These are phyloP conservation scores for Cystofilobasidium capitatum DNA, from an alignment of 768 basidiomycete species.

Conservation along the genomic window DNA sequence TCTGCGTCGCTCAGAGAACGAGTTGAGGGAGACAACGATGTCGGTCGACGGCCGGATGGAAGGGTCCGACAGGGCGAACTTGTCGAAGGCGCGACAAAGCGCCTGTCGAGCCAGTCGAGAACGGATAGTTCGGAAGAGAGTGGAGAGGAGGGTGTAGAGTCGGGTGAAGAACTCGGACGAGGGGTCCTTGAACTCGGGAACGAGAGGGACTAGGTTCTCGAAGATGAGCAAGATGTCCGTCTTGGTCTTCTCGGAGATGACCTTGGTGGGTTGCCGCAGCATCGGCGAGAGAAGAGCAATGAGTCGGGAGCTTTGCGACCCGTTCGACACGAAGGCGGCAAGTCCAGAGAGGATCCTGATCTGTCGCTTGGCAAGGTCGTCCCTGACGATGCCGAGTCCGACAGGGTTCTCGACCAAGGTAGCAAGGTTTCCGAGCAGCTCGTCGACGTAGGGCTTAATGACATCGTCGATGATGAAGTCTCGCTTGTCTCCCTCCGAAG, in stretches of 20 bases:
- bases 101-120: slow-evolving; percentile 60
- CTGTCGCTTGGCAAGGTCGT: slow-evolving; percentile 63
- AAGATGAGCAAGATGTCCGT: slow-evolving; percentile 66
- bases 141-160: slow-evolving; percentile 59
- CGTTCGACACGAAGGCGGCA: slow-evolving; percentile 61
- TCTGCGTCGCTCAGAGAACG: slow-evolving; percentile 68
- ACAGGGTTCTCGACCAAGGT: slow-evolving; percentile 53
- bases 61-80: slow-evolving; percentile 46
- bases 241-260: slow-evolving; percentile 79
- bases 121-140: slow-evolving; percentile 66
- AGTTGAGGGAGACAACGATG: slow-evolving; percentile 62
- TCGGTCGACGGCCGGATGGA: slow-evolving; percentile 47
- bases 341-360: slow-evolving; percentile 70
- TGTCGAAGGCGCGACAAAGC: slow-evolving; percentile 57
- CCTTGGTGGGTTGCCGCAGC: slow-evolving; percentile 61
- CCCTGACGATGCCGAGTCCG: slow-evolving; percentile 30
- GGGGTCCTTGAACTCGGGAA: slow-evolving; percentile 41
- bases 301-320: slow-evolving; percentile 61
- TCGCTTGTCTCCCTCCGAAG: slow-evolving; percentile 41
- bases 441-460: slow-evolving; percentile 60
- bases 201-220: slow-evolving; percentile 54
- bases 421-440: slow-evolving; percentile 62
- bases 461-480: slow-evolving; percentile 46
- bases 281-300: slow-evolving; percentile 66
- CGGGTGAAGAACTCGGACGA: slow-evolving; percentile 45